phyloP scores from a whole-genome alignment of 352 stramenopile genomes.

The Pythium myriotylum region DNA sequence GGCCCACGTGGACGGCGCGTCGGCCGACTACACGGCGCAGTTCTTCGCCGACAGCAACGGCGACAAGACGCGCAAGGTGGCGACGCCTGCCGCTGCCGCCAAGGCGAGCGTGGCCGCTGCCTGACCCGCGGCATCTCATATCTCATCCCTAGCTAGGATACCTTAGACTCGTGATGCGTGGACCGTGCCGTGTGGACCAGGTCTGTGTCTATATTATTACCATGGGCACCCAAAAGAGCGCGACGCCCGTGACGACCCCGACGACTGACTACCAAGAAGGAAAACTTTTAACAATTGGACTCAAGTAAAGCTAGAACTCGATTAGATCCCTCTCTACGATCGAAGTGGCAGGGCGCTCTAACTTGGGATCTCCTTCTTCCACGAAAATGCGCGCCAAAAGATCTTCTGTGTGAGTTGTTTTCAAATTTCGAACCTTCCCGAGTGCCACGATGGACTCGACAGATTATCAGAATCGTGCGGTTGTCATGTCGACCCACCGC shows the following conservation, averaged over 20 bases:
- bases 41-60: slow-evolving; percentile 57
- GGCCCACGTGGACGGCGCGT: slow-evolving; percentile 26
- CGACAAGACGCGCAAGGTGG: slow-evolving; percentile 38
- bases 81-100: slow-evolving; percentile 19
- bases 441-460: not conserved
- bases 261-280: no score
- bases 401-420: no score
- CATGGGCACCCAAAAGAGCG: no score
- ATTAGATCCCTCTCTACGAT: slow-evolving; percentile 24
- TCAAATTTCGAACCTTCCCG: no score
- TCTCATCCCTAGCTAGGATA: slow-evolving; percentile 26
- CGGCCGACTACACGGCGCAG: slow-evolving; percentile 63
- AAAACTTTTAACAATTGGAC: slow-evolving; percentile 19
- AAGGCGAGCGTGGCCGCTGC: slow-evolving; percentile 22
- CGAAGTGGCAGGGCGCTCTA: slow-evolving; percentile 11
- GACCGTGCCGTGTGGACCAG: not conserved
- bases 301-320: slow-evolving; percentile 17
- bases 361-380: not conserved
- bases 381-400: no score
- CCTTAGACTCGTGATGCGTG: slow-evolving; percentile 14
- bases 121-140: not conserved
- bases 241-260: slow-evolving; percentile 12
- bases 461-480: not conserved
- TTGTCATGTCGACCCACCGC: not conserved
- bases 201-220: slow-evolving; percentile 24